These are phyloP conservation scores for Coprinopsis cinerea DNA, from an alignment of 768 basidiomycete species.

Conservation along the genomic window DNA sequence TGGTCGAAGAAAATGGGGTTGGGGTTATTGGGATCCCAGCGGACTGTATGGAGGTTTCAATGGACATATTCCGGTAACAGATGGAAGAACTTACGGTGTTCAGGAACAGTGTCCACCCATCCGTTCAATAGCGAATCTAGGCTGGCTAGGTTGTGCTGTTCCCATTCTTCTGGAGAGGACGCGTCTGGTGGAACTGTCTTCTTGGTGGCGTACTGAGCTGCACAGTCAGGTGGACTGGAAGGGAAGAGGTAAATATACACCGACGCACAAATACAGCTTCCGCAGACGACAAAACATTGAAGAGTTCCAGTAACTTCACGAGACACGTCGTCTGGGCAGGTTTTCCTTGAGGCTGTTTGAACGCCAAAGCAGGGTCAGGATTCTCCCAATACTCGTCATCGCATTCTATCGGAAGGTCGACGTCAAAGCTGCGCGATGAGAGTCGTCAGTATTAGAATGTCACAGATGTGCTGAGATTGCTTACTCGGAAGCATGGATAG, in stretches of 20 bases:
- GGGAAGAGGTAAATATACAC: too few relatives aligned
- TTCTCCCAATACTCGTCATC: constrained; percentile 64
- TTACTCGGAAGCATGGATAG: constrained; percentile 67
- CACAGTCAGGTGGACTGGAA: too few relatives aligned
- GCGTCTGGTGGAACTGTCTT: too few relatives aligned
- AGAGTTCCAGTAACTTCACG: constrained; percentile 48
- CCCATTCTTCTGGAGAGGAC: constrained; percentile 39
- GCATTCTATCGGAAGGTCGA: constrained; percentile 53
- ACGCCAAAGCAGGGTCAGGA: constrained; percentile 42
- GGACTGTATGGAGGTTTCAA: constrained; percentile 19
- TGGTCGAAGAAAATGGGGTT: constrained; percentile 39
- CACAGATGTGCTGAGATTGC: constrained; percentile 15
- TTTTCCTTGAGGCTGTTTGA: constrained; percentile 55
- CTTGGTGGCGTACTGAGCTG: too few relatives aligned
- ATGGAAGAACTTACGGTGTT: constrained; percentile 36
- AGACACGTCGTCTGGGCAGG: constrained; percentile 26
- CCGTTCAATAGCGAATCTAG: constrained; percentile 55
- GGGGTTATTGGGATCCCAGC: constrained; percentile 31
- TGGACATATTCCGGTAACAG: background rate
- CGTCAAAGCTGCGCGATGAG: constrained; percentile 50
- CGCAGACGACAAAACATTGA: constrained; percentile 54
- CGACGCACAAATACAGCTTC: constrained; percentile 58
- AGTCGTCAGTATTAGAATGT: background rate
- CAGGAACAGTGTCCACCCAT: constrained; percentile 58
- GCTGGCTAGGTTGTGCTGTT: constrained; percentile 49